Base-by-base conservation (phyloP, 805 yeast species). In the Lipomyces anomalus region DNA sequence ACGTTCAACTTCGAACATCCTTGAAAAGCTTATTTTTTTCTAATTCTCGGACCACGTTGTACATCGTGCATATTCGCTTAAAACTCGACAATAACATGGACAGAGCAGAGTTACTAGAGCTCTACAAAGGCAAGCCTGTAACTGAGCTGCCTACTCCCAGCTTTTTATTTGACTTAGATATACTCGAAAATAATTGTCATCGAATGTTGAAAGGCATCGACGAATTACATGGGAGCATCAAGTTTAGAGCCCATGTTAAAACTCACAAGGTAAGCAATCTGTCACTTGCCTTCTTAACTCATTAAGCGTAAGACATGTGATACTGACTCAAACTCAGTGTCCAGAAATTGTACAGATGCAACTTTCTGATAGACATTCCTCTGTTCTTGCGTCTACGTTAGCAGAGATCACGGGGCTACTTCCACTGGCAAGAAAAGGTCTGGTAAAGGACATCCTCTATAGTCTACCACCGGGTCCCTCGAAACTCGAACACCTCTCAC, bases 231-330 rank as follows among this genome's bases (percentile, higher is more conserved):
- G 38, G 44, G 9, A 60, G 57, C 2, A 68, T 69, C 4, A 67
- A 62, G 17, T 82, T 83, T 60, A 68, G 94, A 48, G 81, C 84
- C 3, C 88, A 83, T 59, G 78, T 84, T 20, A 84, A 84, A 62
- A 84, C 92, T 0, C 88, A 82, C 61, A 84, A 84, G 61, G 73
- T 46, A 35, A 1, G 30, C 20, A n/a, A n/a, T n/a, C n/a, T n/a
- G n/a, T n/a, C n/a, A n/a, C n/a, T 33, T 11, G 13, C n/a, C n/a
- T 17, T 13, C 6, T 22, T 4, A n/a, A 21, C 6, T 6, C 11
- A 4, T 18, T 28, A 23, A 3, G 38, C 16, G 13, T 20, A 13
- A 35, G 2, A 6, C n/a, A 3, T 6, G 16, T 35, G 29, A 21
- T 7, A 7, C 20, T 24, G 29, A 84, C 1, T n/a, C n/a, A n/a